These are phyloP conservation scores for Beta lomatogona DNA, from an alignment of 179 eudicot genomes.

Conservation along the genomic window DNA sequence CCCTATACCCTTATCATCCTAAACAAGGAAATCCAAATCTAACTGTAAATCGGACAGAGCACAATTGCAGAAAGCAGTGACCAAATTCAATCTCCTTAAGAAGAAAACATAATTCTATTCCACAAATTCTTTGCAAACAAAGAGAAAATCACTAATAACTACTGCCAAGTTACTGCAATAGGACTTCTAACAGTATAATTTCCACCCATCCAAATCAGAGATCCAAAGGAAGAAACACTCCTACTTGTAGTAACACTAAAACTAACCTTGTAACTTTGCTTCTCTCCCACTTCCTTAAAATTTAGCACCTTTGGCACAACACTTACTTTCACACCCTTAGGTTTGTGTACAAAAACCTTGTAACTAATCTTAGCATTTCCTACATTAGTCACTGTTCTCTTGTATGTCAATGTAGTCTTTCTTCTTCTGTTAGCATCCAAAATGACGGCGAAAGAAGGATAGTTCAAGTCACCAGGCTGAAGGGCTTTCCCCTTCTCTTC, in stretches of 20 bases:
- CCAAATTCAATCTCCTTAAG: too few species aligned
- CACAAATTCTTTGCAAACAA: neutral
- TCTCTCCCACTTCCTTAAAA: constrained; percentile 43
- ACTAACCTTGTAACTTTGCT: constrained; percentile 46
- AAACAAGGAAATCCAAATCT: too few species aligned
- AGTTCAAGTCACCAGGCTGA: constrained; percentile 57
- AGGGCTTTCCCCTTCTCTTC: neutral
- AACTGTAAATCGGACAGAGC: too few species aligned
- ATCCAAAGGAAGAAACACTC: constrained; percentile 48
- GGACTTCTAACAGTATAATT: constrained; percentile 59
- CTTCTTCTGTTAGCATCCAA: constrained; percentile 20
- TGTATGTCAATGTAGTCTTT: constrained; percentile 33
- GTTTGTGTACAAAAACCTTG: constrained; percentile 38
- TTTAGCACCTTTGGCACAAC: constrained; percentile 46
- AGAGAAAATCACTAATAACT: neutral
- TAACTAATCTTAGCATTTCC: constrained; percentile 42
- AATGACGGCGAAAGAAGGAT: constrained; percentile 60
- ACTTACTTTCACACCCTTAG: constrained; percentile 44
- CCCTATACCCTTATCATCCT: too few species aligned
- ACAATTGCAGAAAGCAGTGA: too few species aligned
- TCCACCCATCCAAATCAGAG: constrained; percentile 48
- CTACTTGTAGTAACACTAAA: constrained; percentile 29
- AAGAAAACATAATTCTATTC: too few species aligned
- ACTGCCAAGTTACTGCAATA: constrained; percentile 61
- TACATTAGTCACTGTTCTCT: constrained; percentile 61